Evolutionary conservation across 345 rosid genomes (phyloP).

Genomic region (Combretum micranthum): DNA sequence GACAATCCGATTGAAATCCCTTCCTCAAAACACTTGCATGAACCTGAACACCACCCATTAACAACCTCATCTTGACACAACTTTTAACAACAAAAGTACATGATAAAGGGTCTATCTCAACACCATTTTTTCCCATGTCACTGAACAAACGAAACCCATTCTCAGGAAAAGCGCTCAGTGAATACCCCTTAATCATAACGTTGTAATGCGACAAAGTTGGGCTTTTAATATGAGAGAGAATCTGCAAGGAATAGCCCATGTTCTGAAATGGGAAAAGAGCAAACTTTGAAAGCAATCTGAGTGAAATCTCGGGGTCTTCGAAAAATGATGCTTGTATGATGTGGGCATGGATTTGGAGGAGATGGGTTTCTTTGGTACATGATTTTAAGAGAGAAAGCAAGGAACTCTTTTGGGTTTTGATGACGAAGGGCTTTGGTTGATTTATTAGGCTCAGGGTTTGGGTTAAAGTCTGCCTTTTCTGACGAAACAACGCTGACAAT

Average conservation of each 20-base stretch:
- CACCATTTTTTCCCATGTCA: too few species aligned
- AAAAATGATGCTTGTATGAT: conserved; percentile 40
- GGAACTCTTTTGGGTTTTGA: background rate
- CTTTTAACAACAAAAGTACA: conserved; percentile 57
- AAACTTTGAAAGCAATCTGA: conserved; percentile 50
- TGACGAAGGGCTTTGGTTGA: background rate
- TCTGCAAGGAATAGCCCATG: conserved; percentile 32
- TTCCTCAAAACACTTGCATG: conserved; percentile 54
- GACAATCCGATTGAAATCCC: conserved; percentile 61
- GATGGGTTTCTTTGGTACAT: conserved; percentile 33
- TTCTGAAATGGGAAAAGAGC: conserved; percentile 32
- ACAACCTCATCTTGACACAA: conserved; percentile 31
- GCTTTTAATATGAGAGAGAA: conserved; percentile 41
- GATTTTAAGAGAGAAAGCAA: conserved; percentile 52
- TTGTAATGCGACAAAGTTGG: conserved; percentile 53
- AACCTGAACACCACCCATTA: conserved; percentile 49
- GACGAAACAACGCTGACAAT: too few species aligned
- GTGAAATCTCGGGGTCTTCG: conserved; percentile 35
- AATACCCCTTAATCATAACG: conserved; percentile 63
- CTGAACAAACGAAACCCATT: too few species aligned
- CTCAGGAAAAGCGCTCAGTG: conserved; percentile 37
- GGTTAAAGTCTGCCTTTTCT: too few species aligned
- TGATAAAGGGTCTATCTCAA: conserved; percentile 50
- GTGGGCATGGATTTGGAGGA: conserved; percentile 67
- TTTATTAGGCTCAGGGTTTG: too few species aligned